A percentile compares a stretch with the other conserved stretches of the same genome.
These are phyloP conservation scores for Actinomortierella ambigua DNA, from an alignment of 371 early-diverging fungal species.

Conservation along the genomic window DNA sequence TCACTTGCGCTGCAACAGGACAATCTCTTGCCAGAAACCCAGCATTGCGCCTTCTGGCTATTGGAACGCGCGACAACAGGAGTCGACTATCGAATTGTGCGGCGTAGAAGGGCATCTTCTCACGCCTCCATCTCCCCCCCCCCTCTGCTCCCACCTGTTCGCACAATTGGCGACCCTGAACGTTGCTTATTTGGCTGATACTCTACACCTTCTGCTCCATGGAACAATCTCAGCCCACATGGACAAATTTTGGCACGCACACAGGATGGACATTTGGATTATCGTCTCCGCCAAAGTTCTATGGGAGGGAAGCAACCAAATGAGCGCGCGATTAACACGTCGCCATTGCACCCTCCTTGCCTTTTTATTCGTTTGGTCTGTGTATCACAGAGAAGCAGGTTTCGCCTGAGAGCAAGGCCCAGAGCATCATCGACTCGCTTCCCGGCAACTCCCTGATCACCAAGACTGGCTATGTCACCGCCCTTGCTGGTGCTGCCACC, in stretches of 20 bases:
- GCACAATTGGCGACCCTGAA: neutral
- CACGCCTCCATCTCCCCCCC: no score
- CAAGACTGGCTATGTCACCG: conserved; percentile 89
- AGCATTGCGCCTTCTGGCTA: no score
- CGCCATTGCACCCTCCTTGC: no score
- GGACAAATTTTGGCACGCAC: neutral
- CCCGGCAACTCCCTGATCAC: conserved; percentile 89
- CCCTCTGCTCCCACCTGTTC: neutral
- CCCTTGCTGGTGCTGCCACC: conserved; percentile 84
- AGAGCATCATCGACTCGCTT: conserved; percentile 87
- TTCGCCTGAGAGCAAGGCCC: conserved; percentile 66
- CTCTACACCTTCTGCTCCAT: neutral
- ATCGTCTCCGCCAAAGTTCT: neutral
- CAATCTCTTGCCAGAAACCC: no score
- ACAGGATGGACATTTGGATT: neutral
- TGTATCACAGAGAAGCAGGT: conserved; percentile 44
- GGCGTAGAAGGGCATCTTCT: no score
- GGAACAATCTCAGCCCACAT: neutral
- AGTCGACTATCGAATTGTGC: no score
- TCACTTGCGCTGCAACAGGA: no score
- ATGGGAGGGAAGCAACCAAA: neutral
- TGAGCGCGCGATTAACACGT: no score
- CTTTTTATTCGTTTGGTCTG: no score
- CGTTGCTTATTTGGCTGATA: neutral
- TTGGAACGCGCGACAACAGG: no score